Base-by-base conservation (phyloP, 1,284 basidiomycete species). In the Boletellus dicymbophilus region DNA sequence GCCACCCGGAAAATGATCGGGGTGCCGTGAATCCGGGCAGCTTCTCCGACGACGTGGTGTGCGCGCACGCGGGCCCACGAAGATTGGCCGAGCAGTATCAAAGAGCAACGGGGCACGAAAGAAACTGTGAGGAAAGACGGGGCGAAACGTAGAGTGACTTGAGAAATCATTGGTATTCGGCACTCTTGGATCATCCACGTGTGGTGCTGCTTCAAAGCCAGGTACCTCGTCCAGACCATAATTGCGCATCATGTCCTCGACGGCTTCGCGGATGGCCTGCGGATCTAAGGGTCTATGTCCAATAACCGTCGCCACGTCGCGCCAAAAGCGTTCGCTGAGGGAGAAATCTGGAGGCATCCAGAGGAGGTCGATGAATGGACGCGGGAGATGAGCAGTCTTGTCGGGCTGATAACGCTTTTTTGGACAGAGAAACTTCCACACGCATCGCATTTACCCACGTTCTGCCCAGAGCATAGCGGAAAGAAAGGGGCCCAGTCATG, bases 261-360 rank as follows among this genome's bases (percentile, higher is more conserved):
- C 22, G 11, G 64, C 60, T 25, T 65, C 58, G 28, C 40, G 53
- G 12, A 65, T 52, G 9, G 33, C 44, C 3, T 13, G 37, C 12
- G 59, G 55, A 34, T 58, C 58, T n/a, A 48, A 8, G 18, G 34
- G 27, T n/a, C 47, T 33, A 4, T 49, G 53, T 9, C 50, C 52
- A 6, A 41, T 38, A 6, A 36, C 60, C 4, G 45, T 45, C 10
- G 58, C 53, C 7, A 65, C 53, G 26, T 63, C 58, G 44, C 52
- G 52, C 61, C 61, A 66, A 28, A 61, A 63, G 26, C 57, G 62
- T 18, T 62, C 60, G 10, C 43, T 52, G 22, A 63, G n/a, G 7
- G 59, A 31, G 31, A 6, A 5, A 23, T 46, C 49, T 4, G 45
- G n/a, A 38, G 53, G 18, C 61, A 64, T 65, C 13, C 38, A 28